Evolutionary conservation across 768 basidiomycete genomes (phyloP).

Genomic region (Gymnopilus dilepis): DNA sequence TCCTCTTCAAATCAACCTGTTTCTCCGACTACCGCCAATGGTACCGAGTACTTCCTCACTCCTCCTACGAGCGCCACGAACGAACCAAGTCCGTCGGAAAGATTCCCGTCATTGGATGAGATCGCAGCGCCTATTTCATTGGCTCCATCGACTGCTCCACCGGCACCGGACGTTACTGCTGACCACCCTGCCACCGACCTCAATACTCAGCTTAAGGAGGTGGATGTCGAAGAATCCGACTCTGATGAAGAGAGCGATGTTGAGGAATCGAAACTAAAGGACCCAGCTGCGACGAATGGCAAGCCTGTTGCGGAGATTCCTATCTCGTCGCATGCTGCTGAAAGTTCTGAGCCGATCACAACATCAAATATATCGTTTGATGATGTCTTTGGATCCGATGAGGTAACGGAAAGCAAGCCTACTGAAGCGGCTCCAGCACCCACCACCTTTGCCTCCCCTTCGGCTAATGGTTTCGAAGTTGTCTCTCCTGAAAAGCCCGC

Average conservation of each 20-base stretch:
- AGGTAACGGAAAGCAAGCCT: constrained; percentile 8
- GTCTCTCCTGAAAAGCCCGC: constrained; percentile 26
- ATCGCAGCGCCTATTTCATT: constrained; percentile 44
- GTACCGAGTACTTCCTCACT: constrained; percentile 64
- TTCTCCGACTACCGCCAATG: constrained; percentile 38
- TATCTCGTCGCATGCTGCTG: not conserved
- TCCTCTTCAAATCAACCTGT: not conserved
- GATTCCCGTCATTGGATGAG: constrained; percentile 42
- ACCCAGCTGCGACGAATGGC: constrained; percentile 21
- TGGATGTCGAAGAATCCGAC: constrained; percentile 63
- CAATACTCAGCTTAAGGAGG: constrained; percentile 55
- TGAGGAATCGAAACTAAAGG: constrained; percentile 40
- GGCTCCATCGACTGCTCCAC: constrained; percentile 29
- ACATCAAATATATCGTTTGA: constrained; percentile 26
- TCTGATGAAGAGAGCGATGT: constrained; percentile 55
- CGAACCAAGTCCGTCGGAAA: constrained; percentile 19
- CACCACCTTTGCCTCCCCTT: constrained; percentile 10
- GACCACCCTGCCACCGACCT: constrained; percentile 55
- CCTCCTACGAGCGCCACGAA: constrained; percentile 52
- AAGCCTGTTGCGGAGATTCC: constrained; percentile 9
- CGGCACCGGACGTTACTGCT: constrained; percentile 20
- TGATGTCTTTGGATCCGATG: constrained; percentile 29
- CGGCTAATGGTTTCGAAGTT: constrained; percentile 24
- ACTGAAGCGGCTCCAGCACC: constrained; percentile 4
- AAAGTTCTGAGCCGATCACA: constrained; percentile 3